A percentile compares a stretch with the other conserved stretches of the same genome.
These are phyloP conservation scores for Paraurostyla sp. DNA, from an alignment of 73 alveolate genomes.

Conservation along the genomic window DNA sequence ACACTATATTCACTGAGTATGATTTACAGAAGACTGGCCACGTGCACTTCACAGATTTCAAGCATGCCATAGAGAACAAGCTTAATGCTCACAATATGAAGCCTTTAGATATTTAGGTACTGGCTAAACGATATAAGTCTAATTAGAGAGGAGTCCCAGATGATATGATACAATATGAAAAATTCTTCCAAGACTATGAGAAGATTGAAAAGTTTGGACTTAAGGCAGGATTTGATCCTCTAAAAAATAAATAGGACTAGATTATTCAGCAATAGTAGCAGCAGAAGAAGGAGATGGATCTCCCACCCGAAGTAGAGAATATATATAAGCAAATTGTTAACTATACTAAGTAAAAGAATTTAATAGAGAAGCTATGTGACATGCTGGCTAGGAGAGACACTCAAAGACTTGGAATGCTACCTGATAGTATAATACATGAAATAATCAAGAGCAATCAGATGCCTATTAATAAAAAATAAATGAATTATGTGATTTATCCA, in stretches of 20 bases:
- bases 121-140: constrained; percentile 7
- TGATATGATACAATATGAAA: constrained; percentile 16
- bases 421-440: background rate
- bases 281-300: background rate
- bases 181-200: constrained; percentile 46
- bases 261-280: background rate
- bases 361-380: background rate
- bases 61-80: constrained; percentile 1
- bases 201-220: constrained; percentile 20
- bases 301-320: constrained; percentile 39
- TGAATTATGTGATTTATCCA: background rate
- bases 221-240: constrained; percentile 46
- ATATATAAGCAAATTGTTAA: background rate
- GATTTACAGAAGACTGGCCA: constrained; percentile 14
- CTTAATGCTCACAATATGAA: background rate
- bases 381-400: background rate
- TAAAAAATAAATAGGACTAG: background rate
- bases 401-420: background rate
- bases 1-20: background rate
- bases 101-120: background rate
- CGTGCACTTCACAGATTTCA: constrained; percentile 11
- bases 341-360: background rate
- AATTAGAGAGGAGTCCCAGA: background rate
- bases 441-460: background rate
- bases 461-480: background rate